These are phyloP conservation scores for Maudiozyma serrabonitensis DNA, from an alignment of 805 yeast species.

Conservation along the genomic window DNA sequence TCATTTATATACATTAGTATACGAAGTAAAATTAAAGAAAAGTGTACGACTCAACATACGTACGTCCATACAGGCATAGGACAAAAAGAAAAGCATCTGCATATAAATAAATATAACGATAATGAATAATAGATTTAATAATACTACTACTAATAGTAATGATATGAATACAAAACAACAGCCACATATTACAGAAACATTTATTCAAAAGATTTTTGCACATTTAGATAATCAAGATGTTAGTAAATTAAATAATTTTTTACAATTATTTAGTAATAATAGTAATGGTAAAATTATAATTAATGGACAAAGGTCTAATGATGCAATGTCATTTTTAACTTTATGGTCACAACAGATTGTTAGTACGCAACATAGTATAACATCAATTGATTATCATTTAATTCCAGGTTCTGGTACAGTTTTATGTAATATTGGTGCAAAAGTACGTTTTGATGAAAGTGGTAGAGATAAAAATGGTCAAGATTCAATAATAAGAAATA, in stretches of 20 bases:
- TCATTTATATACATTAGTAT: too few relatives aligned
- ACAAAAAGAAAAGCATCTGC: background rate
- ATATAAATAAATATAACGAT: background rate
- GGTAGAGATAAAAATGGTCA: slow-evolving; percentile 61
- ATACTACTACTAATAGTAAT: background rate
- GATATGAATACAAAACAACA: slow-evolving; percentile 6
- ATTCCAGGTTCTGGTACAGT: slow-evolving; percentile 54
- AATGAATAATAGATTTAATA: background rate
- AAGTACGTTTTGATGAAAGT: slow-evolving; percentile 67
- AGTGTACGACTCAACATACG: too few relatives aligned
- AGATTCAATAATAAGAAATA: slow-evolving; percentile 38
- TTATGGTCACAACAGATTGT: slow-evolving; percentile 28
- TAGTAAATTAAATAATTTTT: slow-evolving; percentile 21
- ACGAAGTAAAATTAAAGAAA: too few relatives aligned
- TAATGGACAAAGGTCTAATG: slow-evolving; percentile 25
- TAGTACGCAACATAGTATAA: slow-evolving; percentile 49
- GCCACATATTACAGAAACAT: slow-evolving; percentile 23
- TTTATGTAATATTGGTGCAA: slow-evolving; percentile 43
- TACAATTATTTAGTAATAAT: slow-evolving; percentile 15
- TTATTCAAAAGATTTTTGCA: slow-evolving; percentile 28
- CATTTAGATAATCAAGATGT: slow-evolving; percentile 28
- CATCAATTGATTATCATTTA: slow-evolving; percentile 57
- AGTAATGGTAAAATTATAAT: slow-evolving; percentile 20
- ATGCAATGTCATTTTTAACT: slow-evolving; percentile 23
- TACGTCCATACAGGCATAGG: too few relatives aligned